Percentiles rank a stretch among this genome's conserved stretches.
These are phyloP conservation scores for Tetraselmis striata DNA, from an alignment of 139 green algal genomes.

Conservation along the genomic window DNA sequence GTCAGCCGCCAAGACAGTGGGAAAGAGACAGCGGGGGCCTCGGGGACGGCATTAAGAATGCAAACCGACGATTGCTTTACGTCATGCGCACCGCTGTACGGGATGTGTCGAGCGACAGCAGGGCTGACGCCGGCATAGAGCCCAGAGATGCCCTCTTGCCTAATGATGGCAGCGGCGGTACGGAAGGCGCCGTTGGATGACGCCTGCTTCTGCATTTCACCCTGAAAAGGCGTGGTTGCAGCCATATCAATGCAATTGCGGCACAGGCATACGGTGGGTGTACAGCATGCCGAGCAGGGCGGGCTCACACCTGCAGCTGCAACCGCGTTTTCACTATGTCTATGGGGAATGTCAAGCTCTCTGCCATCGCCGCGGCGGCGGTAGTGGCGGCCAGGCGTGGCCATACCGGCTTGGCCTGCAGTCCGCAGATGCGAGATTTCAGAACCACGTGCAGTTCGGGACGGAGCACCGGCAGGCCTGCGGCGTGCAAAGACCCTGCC, in stretches of 20 bases:
- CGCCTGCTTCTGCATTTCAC: neutral
- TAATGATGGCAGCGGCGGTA: conserved; percentile 18
- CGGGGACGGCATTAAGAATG: neutral
- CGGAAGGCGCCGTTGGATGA: conserved; percentile 3
- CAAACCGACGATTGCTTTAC: neutral
- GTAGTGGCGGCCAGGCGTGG: neutral
- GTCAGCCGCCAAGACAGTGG: too few relatives aligned
- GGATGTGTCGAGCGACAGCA: conserved; percentile 44
- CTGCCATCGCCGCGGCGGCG: conserved; percentile 17
- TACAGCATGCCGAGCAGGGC: too few relatives aligned
- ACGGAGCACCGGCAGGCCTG: too few relatives aligned
- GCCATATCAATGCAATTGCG: neutral
- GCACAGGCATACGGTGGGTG: neutral
- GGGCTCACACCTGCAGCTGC: conserved; percentile 36
- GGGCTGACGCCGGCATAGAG: conserved; percentile 49
- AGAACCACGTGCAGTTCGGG: too few relatives aligned
- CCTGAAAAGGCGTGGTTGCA: neutral
- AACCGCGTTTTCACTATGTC: conserved; percentile 56
- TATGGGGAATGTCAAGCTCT: conserved; percentile 46
- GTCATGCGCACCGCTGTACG: conserved; percentile 42
- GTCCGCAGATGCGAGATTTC: too few relatives aligned
- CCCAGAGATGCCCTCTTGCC: conserved; percentile 23
- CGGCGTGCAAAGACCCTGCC: too few relatives aligned
- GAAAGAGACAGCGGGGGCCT: too few relatives aligned
- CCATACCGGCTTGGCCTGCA: neutral